Evolutionary conservation across 2,329 filamentous ascomycete species (phyloP), one percentile per base, ranked within the genome.

Genomic region (Cercospora sp.): DNA sequence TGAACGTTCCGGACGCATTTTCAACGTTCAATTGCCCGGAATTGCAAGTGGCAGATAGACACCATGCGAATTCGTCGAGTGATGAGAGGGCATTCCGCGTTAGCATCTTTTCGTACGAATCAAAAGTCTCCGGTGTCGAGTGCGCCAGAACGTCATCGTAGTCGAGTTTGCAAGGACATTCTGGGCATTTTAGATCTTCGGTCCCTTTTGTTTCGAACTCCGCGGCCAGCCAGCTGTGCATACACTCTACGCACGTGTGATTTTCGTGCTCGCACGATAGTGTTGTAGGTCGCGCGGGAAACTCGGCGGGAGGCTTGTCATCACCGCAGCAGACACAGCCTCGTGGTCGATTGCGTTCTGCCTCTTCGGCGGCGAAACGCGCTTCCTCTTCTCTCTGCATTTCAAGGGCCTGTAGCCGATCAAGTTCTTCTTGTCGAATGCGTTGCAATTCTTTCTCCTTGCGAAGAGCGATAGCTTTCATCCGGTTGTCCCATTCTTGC

Each of bases 51-150:
- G 84, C 77, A 7, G 69, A 66, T 1, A 86, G 81, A 71, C 87
- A 89, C 83, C 85, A 87, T 13, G 82, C 75, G 70, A 87, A 88
- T 34, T 82, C 82, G 0, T 80, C 77, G 1, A 82, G 76, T 21
- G 77, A 74, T 18, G 81, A 79, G 63, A 87, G 77, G 10, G 80
- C 81, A 10, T 80, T 80, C 18, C 82, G 79, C 3, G 82, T 77
- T 5, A 81, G 76, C 37, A 86, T 76, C 0, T 74, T 77, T 61
- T 85, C 82, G 69, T 86, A 87, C 79, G 79, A 80, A 9, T 77
- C 74, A 66, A 85, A 85, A 0, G 81, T 81, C 5, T 81, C 77
- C 0, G 74, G 61, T 16, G 83, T 80, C 1, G 85, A 84, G 63
- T 81, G 82, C 0, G 77, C 76, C 67, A 81, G 79, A 2, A 88